A percentile compares a stretch with the other conserved stretches of the same genome.
phyloP scores from a whole-genome alignment of 768 basidiomycete species.

The Trametes meyenii region DNA sequence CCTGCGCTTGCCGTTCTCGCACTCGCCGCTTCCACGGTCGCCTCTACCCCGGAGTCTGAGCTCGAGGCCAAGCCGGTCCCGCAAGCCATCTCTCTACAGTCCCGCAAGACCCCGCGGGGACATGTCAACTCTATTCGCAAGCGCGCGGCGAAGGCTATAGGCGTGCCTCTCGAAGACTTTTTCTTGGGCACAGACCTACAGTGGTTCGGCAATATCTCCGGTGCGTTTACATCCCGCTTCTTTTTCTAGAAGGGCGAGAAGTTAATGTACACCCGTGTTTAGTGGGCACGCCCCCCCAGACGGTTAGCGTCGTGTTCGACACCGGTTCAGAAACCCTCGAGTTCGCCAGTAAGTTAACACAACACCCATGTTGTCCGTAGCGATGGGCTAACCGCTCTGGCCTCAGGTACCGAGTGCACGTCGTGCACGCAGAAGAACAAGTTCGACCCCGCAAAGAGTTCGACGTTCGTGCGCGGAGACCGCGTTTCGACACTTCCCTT shows the following conservation, averaged over 20 bases:
- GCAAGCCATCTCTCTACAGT: constrained; percentile 25
- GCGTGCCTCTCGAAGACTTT: constrained; percentile 53
- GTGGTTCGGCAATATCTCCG: constrained; percentile 58
- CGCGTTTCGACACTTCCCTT: constrained; percentile 50
- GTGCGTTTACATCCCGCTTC: constrained; percentile 28
- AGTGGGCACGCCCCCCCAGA: constrained; percentile 60
- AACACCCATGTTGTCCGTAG: not conserved
- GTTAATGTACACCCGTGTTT: not conserved
- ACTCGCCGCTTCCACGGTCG: constrained; percentile 13
- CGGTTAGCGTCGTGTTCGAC: constrained; percentile 54
- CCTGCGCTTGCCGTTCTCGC: constrained; percentile 11
- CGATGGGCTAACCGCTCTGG: not conserved
- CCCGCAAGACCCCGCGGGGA: constrained; percentile 26
- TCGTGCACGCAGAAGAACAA: constrained; percentile 48
- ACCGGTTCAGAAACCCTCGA: constrained; percentile 54
- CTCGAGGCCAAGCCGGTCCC: constrained; percentile 13
- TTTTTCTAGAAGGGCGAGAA: not conserved
- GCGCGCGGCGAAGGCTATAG: constrained; percentile 37
- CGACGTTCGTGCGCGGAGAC: constrained; percentile 52
- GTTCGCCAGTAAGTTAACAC: constrained; percentile 47
- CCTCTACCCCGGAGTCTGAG: not conserved
- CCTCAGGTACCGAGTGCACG: constrained; percentile 46
- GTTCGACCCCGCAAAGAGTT: constrained; percentile 52
- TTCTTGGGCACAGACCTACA: constrained; percentile 62
- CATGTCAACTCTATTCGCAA: constrained; percentile 17